Conservation (phyloP, 1,284 basidiomycete genomes). For the Inonotus obliquus region DNA sequence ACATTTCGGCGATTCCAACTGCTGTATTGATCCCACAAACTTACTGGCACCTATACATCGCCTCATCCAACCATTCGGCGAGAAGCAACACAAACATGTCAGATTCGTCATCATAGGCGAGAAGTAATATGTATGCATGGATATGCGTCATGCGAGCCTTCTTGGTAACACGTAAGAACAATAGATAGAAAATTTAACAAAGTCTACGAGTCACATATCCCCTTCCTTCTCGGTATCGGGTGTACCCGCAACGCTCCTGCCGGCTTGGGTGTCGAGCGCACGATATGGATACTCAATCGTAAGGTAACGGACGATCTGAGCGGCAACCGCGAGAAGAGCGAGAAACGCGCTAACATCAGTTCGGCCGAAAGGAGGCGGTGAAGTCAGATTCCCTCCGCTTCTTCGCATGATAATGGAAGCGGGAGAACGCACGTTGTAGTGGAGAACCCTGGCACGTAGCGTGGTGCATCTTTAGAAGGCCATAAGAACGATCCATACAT, state of each 20-base stretch:
- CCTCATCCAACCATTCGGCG: too few species aligned
- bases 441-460: conserved; percentile 38
- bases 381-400: background rate
- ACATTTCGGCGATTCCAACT: too few species aligned
- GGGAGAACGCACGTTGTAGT: conserved; percentile 25
- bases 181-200: background rate
- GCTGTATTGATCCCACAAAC: too few species aligned
- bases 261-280: background rate
- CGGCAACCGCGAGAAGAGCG: conserved; percentile 22
- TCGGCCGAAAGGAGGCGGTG: background rate
- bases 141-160: background rate
- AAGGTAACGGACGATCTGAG: conserved; percentile 20
- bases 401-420: background rate
- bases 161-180: background rate
- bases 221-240: background rate
- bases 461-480: conserved; percentile 34
- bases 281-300: conserved; percentile 16
- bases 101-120: background rate
- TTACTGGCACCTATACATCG: too few species aligned
- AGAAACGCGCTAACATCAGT: conserved; percentile 21
- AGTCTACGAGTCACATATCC: background rate
- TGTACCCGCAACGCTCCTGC: background rate
- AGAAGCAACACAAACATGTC: background rate
- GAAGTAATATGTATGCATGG: background rate
- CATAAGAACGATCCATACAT: conserved; percentile 44